Base-by-base conservation (phyloP, 2,329 filamentous ascomycete genomes). In the Phyllosticta citriasiana region DNA sequence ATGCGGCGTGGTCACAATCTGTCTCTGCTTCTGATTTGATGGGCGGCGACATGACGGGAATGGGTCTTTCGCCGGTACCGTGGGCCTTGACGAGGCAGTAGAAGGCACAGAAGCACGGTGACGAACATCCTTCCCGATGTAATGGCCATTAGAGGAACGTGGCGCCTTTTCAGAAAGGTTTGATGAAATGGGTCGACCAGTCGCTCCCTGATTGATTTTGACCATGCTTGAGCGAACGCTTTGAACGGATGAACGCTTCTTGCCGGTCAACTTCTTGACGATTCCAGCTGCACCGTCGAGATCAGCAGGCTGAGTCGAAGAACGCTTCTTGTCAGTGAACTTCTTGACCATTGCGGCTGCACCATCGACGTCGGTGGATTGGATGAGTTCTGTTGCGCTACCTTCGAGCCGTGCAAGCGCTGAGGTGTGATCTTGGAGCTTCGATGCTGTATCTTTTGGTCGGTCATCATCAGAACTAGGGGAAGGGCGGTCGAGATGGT, bases 61-160 rank as follows among this genome's bases (percentile, higher is more conserved):
- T 10, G 40, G 25, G 19, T 60, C 58, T 27, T 60, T 60, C n/a
- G 53, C 25, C 9, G 58, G 58, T 4, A 60, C 53, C 3, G 58
- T 40, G n/a, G 58, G 58, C 6, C 58, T 35, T 2, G 47, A 56
- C 16, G 53, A 60, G 8, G 58, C 58, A 33, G 55, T 26, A 8
- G 58, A 60, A 19, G 52, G 50, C 4, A 40, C 26, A 7, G 57
- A 60, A 8, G 27, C 27, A 30, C 53, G 52, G 9, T 35, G 52
- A 19, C 53, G 53, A n/a, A 27, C 52, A 40, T 35, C 12, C 8
- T 54, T 40, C 4, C 12, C 30, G 16, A 10, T 24, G 8, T 40
- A 30, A 8, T 53, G 50, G n/a, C 6, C n/a, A 7, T 14, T n/a
- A n/a, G 40, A n/a, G 2, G n/a, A 5, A 7, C 40, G 40, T 6